Evolutionary conservation across 495 filamentous ascomycete species (phyloP).

Genomic region (Staphylotrichum tortipilum): DNA sequence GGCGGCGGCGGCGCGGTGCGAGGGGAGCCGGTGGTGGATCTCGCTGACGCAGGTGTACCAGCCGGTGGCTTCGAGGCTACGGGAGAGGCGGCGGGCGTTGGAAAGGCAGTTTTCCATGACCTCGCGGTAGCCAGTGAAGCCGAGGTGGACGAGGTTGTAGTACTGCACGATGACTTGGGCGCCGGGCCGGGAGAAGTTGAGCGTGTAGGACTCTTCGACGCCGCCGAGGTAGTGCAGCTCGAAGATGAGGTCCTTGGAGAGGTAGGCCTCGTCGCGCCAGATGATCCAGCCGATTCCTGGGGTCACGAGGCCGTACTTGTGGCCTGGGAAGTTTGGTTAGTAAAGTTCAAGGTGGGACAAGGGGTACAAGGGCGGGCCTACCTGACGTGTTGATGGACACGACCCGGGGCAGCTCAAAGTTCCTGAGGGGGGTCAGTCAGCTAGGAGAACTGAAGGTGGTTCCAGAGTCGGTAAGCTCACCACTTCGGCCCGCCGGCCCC

Average conservation of each 20-base stretch:
- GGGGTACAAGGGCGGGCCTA: background rate
- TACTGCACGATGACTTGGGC: slow-evolving; percentile 68
- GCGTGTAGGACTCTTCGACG: slow-evolving; percentile 62
- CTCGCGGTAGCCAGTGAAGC: slow-evolving; percentile 53
- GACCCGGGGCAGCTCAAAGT: slow-evolving; percentile 62
- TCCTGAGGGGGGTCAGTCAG: slow-evolving; percentile 34
- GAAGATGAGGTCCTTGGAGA: slow-evolving; percentile 65
- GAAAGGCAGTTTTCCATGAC: slow-evolving; percentile 66
- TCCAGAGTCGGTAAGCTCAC: slow-evolving; percentile 22
- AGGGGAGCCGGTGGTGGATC: slow-evolving; percentile 49
- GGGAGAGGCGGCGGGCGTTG: slow-evolving; percentile 59
- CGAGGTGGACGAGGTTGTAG: slow-evolving; percentile 68
- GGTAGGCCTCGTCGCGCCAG: slow-evolving; percentile 58
- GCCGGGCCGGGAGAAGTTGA: slow-evolving; percentile 69
- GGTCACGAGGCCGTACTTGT: slow-evolving; percentile 69
- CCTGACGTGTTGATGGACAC: slow-evolving; percentile 65
- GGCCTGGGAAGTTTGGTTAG: slow-evolving; percentile 32
- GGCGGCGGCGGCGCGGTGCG: slow-evolving; percentile 7
- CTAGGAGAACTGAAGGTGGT: background rate
- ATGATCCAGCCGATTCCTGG: slow-evolving; percentile 68
- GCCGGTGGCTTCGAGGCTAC: slow-evolving; percentile 57
- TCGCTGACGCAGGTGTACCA: slow-evolving; percentile 65
- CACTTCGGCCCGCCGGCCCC: slow-evolving; percentile 52
- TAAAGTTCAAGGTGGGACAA: background rate
- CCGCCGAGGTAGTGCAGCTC: slow-evolving; percentile 70